phyloP scores from a whole-genome alignment of 352 stramenopile species.

The Phytophthora tubulina region DNA sequence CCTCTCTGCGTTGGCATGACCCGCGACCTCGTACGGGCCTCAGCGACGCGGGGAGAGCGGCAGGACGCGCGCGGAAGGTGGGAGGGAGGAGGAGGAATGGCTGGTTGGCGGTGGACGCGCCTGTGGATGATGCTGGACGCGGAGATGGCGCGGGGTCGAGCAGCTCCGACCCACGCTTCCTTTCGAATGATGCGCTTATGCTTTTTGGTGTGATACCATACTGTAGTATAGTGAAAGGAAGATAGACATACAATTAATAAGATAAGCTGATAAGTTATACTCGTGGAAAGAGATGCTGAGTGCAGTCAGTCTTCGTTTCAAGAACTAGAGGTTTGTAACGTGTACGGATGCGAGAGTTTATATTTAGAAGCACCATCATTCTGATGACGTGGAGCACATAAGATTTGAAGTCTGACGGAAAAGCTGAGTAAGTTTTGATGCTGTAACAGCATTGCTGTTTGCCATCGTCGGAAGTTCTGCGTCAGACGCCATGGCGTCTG shows the following conservation, averaged over 20 bases:
- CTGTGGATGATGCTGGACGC: conserved; percentile 6
- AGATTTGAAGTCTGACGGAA: too few species aligned
- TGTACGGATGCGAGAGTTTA: background rate
- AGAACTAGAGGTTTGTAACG: background rate
- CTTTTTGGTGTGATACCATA: background rate
- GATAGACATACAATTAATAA: background rate
- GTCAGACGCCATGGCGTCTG: too few species aligned
- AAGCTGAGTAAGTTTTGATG: too few species aligned
- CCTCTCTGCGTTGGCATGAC: conserved; percentile 36
- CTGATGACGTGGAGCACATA: background rate
- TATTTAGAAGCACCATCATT: conserved; percentile 17
- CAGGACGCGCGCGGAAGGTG: background rate
- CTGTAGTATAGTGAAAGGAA: background rate
- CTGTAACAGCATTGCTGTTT: too few species aligned
- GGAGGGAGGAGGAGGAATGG: background rate
- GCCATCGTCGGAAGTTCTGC: too few species aligned
- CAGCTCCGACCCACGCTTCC: conserved; percentile 17
- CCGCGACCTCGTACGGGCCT: conserved; percentile 22
- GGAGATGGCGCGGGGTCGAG: conserved; percentile 7
- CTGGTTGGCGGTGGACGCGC: background rate
- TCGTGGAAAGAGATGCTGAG: background rate
- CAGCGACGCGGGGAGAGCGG: conserved; percentile 1
- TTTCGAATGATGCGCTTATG: conserved; percentile 28
- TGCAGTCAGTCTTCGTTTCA: conserved; percentile 12
- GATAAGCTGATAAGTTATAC: conserved; percentile 7